Conservation (phyloP, 2,329 filamentous ascomycete genomes). For the Beauveria sp. region DNA sequence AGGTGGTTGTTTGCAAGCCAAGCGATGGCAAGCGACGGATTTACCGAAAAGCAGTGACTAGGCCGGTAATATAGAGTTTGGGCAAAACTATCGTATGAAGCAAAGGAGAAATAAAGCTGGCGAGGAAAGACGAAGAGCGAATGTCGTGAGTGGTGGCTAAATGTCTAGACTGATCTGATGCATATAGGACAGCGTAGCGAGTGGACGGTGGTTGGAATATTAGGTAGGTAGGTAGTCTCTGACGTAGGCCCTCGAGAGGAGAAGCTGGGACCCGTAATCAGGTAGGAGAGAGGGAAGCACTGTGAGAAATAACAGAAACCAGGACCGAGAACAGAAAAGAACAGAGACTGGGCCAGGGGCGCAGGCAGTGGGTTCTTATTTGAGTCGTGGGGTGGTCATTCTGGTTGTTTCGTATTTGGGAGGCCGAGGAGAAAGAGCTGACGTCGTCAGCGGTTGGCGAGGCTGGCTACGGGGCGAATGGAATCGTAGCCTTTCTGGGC, state of each 20-base stretch:
- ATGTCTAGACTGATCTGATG: neutral
- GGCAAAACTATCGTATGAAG: too few species aligned
- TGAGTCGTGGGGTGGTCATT: neutral
- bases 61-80: too few species aligned
- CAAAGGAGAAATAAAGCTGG: neutral
- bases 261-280: neutral
- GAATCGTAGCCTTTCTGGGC: neutral
- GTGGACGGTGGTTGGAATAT: neutral
- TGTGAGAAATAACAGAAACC: neutral
- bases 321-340: neutral
- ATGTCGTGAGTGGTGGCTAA: neutral
- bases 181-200: neutral
- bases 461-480: neutral
- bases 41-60: too few species aligned
- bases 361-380: conserved; percentile 1
- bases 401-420: neutral
- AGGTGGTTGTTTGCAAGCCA: too few species aligned
- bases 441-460: neutral
- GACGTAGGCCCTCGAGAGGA: neutral
- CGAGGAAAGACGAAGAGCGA: neutral
- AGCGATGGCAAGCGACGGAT: too few species aligned
- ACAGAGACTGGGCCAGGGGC: neutral
- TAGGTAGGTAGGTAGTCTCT: neutral
- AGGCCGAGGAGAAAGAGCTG: neutral
- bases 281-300: neutral